Percentiles rank a stretch among this genome's conserved stretches.
Conservation (phyloP, 2,329 filamentous ascomycete species). For the Fusarium veterinarium region DNA sequence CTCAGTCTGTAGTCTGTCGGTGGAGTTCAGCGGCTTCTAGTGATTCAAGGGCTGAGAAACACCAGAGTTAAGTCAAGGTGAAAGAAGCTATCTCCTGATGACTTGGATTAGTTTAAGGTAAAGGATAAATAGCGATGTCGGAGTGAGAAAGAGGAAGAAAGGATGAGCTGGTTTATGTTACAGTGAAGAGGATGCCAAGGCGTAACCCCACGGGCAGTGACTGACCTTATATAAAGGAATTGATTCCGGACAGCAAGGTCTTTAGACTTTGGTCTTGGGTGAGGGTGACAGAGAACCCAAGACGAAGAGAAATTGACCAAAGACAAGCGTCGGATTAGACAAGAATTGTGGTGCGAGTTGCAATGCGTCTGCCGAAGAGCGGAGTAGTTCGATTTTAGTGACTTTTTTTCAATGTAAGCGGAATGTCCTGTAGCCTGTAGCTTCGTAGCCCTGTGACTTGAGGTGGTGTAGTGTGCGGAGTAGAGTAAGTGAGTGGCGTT, state of each 20-base stretch:
- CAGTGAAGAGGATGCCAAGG: conserved; percentile 10
- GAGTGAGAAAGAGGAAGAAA: not conserved
- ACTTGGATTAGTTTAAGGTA: not conserved
- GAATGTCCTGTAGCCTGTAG: conserved; percentile 11
- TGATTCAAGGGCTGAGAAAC: not conserved
- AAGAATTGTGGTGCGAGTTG: conserved; percentile 31
- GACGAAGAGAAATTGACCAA: conserved; percentile 14
- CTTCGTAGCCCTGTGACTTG: not conserved
- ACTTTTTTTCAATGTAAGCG: conserved; percentile 10
- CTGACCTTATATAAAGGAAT: conserved; percentile 6
- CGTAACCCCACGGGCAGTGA: conserved; percentile 5
- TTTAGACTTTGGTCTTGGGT: not conserved
- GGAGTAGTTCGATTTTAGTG: conserved; percentile 25
- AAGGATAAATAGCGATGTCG: not conserved
- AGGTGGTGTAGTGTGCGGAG: conserved; percentile 3
- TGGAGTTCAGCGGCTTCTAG: not conserved
- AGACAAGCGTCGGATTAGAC: conserved; percentile 22
- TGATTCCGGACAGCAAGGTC: conserved; percentile 20
- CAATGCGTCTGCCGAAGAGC: conserved; percentile 30
- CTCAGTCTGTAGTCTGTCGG: not conserved
- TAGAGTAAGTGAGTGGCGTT: conserved; percentile 11
- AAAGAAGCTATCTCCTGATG: not conserved
- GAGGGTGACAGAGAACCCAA: conserved; percentile 25
- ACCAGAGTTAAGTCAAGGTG: not conserved
- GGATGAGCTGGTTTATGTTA: not conserved